phyloP scores from a whole-genome alignment of 768 basidiomycete species.

The Trametes sanguinea region DNA sequence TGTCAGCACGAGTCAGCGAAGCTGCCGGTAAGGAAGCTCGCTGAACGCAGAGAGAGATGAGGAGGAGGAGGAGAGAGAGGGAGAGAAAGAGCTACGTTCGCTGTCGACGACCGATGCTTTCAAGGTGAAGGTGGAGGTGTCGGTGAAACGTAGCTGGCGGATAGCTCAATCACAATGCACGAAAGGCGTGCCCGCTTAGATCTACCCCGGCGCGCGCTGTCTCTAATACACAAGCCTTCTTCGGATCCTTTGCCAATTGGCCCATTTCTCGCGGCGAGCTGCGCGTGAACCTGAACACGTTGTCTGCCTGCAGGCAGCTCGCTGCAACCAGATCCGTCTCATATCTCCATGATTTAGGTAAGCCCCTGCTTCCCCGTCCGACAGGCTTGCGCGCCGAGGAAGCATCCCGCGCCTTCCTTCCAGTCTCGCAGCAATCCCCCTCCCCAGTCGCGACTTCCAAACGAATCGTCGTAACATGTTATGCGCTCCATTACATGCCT shows the following conservation, averaged over 20 bases:
- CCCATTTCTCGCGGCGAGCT: slow-evolving; percentile 26
- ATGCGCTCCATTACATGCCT: slow-evolving; percentile 10
- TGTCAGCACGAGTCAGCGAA: slow-evolving; percentile 5
- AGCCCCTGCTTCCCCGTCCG: slow-evolving; percentile 25
- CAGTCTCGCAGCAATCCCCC: slow-evolving; percentile 8
- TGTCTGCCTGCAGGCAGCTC: slow-evolving; percentile 35
- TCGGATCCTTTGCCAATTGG: slow-evolving; percentile 31
- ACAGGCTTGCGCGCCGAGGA: slow-evolving; percentile 17
- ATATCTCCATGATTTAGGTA: slow-evolving; percentile 33
- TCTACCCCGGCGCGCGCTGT: slow-evolving; percentile 19
- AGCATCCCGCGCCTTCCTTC: slow-evolving; percentile 11
- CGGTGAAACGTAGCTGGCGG: slow-evolving; percentile 26
- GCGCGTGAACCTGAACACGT: slow-evolving; percentile 32
- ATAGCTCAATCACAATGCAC: slow-evolving; percentile 31
- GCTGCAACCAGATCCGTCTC: slow-evolving; percentile 27
- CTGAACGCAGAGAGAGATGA: neutral
- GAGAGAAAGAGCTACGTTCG: slow-evolving; percentile 22
- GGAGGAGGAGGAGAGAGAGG: slow-evolving; percentile 16
- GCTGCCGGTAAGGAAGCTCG: slow-evolving; percentile 16
- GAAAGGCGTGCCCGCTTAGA: slow-evolving; percentile 33
- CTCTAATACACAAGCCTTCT: slow-evolving; percentile 28
- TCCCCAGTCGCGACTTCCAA: slow-evolving; percentile 9
- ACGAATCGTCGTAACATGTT: slow-evolving; percentile 2
- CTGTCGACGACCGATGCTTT: slow-evolving; percentile 31
- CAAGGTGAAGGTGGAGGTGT: slow-evolving; percentile 26